phyloP scores from a whole-genome alignment of 106 monocot species.

The Ottelia alismoides region DNA sequence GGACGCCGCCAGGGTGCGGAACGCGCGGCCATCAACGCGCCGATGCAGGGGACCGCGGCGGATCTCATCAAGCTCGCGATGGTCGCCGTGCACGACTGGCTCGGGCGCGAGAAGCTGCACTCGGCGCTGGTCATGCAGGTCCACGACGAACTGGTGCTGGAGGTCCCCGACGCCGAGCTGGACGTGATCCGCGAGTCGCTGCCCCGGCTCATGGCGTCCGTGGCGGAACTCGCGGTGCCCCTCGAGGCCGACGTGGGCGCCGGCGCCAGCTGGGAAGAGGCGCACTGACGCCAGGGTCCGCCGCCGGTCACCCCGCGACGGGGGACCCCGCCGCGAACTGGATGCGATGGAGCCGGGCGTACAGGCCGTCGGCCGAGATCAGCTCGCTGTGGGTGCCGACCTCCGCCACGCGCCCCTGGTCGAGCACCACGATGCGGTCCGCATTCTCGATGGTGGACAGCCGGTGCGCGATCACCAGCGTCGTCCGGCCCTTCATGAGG shows the following conservation, averaged over 20 bases:
- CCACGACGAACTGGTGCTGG: neutral
- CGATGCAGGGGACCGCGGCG: too few relatives aligned
- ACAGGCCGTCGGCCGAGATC: too few relatives aligned
- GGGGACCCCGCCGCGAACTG: too few relatives aligned
- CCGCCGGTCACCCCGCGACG: too few relatives aligned
- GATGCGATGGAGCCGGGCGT: too few relatives aligned
- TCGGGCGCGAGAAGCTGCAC: neutral
- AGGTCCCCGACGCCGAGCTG: neutral
- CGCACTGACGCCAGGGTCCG: too few relatives aligned
- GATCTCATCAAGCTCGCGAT: neutral
- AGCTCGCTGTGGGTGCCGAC: too few relatives aligned
- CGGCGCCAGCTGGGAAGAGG: neutral
- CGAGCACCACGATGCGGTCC: conserved; percentile 1
- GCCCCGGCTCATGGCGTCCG: neutral
- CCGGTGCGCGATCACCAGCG: neutral
- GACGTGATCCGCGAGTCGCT: neutral
- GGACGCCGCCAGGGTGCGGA: neutral
- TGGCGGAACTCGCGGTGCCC: neutral
- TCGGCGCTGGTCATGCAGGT: neutral
- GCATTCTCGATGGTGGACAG: conserved; percentile 1
- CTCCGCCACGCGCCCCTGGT: neutral
- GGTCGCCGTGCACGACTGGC: neutral
- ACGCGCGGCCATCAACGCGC: neutral
- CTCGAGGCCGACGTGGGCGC: neutral
- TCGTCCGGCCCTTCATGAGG: neutral